These are phyloP conservation scores for Gastrolobium bilobum DNA, from an alignment of 306 rosid genomes.

Conservation along the genomic window DNA sequence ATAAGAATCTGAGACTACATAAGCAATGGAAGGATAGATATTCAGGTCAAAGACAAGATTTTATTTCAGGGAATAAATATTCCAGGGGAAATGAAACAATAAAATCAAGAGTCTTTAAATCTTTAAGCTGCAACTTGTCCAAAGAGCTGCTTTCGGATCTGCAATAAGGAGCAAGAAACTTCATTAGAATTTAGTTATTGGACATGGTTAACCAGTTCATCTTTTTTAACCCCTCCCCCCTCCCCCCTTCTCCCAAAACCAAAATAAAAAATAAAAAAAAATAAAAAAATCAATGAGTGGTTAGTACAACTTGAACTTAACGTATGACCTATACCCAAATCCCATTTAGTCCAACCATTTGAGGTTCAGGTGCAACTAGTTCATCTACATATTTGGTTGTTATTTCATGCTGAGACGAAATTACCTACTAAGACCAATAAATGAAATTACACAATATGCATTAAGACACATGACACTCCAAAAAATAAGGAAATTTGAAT, in stretches of 20 bases:
- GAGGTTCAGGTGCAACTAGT: neutral
- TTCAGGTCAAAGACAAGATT: slow-evolving; percentile 44
- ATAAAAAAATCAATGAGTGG: slow-evolving; percentile 1
- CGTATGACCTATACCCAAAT: neutral
- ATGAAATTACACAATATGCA: neutral
- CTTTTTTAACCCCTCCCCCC: neutral
- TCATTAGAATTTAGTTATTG: neutral
- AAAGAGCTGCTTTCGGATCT: slow-evolving; percentile 87
- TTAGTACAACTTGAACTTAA: neutral
- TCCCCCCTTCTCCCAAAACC: neutral
- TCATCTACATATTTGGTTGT: neutral
- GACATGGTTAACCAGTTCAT: neutral
- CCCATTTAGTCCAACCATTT: neutral
- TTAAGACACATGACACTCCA: neutral
- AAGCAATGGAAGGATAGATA: slow-evolving; percentile 48
- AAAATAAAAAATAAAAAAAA: neutral
- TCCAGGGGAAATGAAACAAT: slow-evolving; percentile 44
- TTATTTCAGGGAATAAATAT: slow-evolving; percentile 47
- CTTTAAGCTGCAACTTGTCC: slow-evolving; percentile 73
- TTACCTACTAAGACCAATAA: neutral
- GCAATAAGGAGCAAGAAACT: slow-evolving; percentile 52
- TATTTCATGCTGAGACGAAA: neutral
- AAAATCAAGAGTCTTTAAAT: slow-evolving; percentile 33
- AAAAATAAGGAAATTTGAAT: neutral
- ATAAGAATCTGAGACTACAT: slow-evolving; percentile 21